Base-by-base conservation (phyloP, 169 alveolate species). In the Toxoplasma gondii region DNA sequence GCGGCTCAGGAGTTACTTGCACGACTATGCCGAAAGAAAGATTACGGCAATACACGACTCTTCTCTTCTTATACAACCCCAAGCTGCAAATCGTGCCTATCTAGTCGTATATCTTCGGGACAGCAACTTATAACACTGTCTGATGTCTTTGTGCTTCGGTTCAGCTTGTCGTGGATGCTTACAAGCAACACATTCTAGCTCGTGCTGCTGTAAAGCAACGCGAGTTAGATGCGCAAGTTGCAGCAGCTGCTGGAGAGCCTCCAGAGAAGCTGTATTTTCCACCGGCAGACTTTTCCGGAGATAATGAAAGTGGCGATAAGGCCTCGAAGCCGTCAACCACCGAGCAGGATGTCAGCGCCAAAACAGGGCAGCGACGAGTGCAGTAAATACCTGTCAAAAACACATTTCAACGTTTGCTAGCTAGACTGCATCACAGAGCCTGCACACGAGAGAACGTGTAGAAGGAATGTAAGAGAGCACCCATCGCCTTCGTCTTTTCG, bases 91-190 rank as follows among this genome's bases (percentile, higher is more conserved):
- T 49, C 58, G 58, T 49, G 58, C n/a, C 58, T 49, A 12, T 4
- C 4, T 49, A 12, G 58, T 64, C 34, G 74, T 27, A 64, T 27
- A 1, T 64, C 74, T 22, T 22, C 74, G n/a, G n/a, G 74, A 31
- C 7, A 64, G 74, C 31, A 64, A 1, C 29, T 12, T 10, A 31
- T 1, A 64, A 64, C 24, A 27, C 29, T 64, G n/a, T 10, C n/a
- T 64, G 7, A 31, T 19, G 74, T 64, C n/a, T 78, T n/a, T 78
- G 86, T 78, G 49, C 44, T n/a, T 38, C 58, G 58, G 49, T 19
- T 22, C 90, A 82, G 90, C 90, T 82, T 41, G 54, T 82, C 34
- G 38, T 82, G 54, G 90, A 82, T 67, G 90, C 90, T 5, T 82
- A 82, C 90, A 78, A 78, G 43, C 86, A 29, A 16, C 86, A 78